phyloP scores from a whole-genome alignment of 2,329 filamentous ascomycete genomes.

The Trichoderma sp. region DNA sequence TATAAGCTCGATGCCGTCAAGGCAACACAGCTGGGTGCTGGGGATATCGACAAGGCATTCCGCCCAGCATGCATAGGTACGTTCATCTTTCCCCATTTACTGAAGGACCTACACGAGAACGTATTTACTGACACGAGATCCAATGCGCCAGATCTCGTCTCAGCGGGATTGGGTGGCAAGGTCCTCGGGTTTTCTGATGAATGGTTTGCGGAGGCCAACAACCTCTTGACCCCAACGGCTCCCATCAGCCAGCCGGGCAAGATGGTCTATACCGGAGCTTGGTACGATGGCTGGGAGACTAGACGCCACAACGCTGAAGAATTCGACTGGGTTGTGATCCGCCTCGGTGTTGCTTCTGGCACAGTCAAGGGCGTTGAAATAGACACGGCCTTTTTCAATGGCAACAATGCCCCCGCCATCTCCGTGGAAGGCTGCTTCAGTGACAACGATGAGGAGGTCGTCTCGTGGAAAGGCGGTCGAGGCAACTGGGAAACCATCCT shows the following conservation, averaged over 20 bases:
- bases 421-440: slow-evolving; percentile 74
- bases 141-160: slow-evolving; percentile 61
- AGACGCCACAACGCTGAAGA: slow-evolving; percentile 60
- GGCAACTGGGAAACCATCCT: slow-evolving; percentile 72
- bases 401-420: slow-evolving; percentile 77
- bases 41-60: slow-evolving; percentile 60
- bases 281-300: slow-evolving; percentile 71
- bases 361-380: slow-evolving; percentile 72
- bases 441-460: slow-evolving; percentile 60
- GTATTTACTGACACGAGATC: neutral
- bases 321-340: slow-evolving; percentile 66
- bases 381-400: slow-evolving; percentile 77
- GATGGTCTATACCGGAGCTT: slow-evolving; percentile 66
- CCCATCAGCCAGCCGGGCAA: slow-evolving; percentile 62
- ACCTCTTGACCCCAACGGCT: slow-evolving; percentile 61
- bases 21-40: slow-evolving; percentile 46
- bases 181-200: slow-evolving; percentile 64
- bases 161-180: slow-evolving; percentile 58
- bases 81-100: neutral
- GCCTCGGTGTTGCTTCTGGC: slow-evolving; percentile 66
- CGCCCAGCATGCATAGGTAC: slow-evolving; percentile 59
- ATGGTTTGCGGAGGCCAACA: slow-evolving; percentile 65
- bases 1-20: slow-evolving; percentile 57
- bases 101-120: neutral
- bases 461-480: slow-evolving; percentile 55